Evolutionary conservation across 345 rosid species (phyloP).

Genomic region (Ceriops tagal): DNA sequence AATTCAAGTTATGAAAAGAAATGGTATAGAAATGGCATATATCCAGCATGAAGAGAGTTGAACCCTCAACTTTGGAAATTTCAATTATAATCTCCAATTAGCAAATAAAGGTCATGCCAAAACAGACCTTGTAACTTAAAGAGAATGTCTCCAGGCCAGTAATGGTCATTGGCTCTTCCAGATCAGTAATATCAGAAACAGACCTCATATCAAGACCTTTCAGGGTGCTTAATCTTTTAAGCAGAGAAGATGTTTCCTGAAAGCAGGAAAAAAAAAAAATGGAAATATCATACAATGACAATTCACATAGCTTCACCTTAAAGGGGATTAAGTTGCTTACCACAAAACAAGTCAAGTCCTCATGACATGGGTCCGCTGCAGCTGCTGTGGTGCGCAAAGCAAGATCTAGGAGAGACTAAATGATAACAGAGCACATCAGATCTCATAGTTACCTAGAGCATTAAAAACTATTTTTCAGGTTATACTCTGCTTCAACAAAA

Average conservation of each 20-base stretch:
- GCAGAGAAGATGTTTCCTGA: constrained; percentile 86
- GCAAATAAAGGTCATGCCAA: constrained; percentile 2
- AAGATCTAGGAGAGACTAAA: constrained; percentile 90
- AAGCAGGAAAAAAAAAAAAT: constrained; percentile 18
- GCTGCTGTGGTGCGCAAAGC: constrained; percentile 94
- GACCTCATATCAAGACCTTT: constrained; percentile 41
- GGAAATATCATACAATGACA: constrained; percentile 3
- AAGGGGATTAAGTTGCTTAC: constrained; percentile 41
- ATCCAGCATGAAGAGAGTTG: background rate
- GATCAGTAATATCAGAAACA: constrained; percentile 42
- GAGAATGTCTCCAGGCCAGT: constrained; percentile 96
- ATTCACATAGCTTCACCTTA: background rate
- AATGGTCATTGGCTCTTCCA: constrained; percentile 68
- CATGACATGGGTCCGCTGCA: constrained; percentile 94
- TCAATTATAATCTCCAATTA: background rate
- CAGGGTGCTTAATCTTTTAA: constrained; percentile 62
- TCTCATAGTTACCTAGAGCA: background rate
- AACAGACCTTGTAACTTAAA: constrained; percentile 85
- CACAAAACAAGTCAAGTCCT: constrained; percentile 92
- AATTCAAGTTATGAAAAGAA: background rate
- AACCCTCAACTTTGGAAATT: background rate
- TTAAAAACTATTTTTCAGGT: constrained; percentile 5
- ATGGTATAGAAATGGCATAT: too few species aligned
- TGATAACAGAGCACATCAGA: constrained; percentile 13
- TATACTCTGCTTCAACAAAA: constrained; percentile 2